Evolutionary conservation across 2,329 filamentous ascomycete species (phyloP).

Genomic region (Pseudogymnoascus destructans): DNA sequence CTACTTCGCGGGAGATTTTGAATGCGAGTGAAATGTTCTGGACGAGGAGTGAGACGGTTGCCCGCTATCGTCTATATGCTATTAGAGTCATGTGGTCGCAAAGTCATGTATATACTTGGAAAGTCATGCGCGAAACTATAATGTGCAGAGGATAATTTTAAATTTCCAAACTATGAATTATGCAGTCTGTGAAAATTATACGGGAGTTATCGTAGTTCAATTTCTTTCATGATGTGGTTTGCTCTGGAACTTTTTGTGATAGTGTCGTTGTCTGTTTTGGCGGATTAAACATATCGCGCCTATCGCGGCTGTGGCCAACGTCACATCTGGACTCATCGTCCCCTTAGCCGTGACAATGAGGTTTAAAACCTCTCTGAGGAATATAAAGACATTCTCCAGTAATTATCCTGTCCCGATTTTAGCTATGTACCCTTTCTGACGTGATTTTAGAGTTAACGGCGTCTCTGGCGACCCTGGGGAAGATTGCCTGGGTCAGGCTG

Average conservation of each 20-base stretch:
- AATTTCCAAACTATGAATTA: background rate
- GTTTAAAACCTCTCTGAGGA: slow-evolving; percentile 52
- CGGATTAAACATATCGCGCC: background rate
- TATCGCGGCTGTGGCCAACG: slow-evolving; percentile 6
- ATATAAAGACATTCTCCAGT: slow-evolving; percentile 55
- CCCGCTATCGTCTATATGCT: background rate
- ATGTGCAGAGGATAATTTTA: background rate
- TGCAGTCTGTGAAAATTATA: background rate
- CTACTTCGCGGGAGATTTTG: no score
- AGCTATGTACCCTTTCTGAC: slow-evolving; percentile 1
- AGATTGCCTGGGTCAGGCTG: slow-evolving; percentile 43
- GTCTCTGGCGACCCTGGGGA: slow-evolving; percentile 44
- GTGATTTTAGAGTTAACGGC: slow-evolving; percentile 45
- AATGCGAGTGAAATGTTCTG: background rate
- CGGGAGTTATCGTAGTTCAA: background rate
- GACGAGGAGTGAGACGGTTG: background rate
- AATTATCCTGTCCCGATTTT: slow-evolving; percentile 17
- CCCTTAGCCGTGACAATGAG: slow-evolving; percentile 35
- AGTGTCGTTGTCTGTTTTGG: background rate
- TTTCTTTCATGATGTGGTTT: background rate
- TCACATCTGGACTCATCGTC: background rate
- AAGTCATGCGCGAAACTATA: background rate
- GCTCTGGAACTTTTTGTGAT: background rate
- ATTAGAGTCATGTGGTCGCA: background rate
- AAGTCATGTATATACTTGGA: background rate